Percentiles rank a stretch among this genome's conserved stretches.
Conservation (phyloP, 1,139 yeast genomes). For the Geotrichum candidum region DNA sequence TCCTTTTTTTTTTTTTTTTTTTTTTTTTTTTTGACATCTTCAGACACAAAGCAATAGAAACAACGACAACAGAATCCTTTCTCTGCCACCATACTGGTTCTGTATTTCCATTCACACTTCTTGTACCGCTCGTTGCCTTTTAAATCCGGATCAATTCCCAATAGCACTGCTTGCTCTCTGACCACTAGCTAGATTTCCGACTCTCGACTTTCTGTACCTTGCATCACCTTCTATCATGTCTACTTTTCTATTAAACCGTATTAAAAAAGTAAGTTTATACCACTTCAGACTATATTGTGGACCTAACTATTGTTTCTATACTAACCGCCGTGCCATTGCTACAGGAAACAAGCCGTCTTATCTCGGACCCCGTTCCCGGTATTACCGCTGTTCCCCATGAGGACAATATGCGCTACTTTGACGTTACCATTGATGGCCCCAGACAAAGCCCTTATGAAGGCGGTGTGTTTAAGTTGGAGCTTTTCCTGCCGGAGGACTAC, state of each 20-base stretch:
- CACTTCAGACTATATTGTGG: not conserved
- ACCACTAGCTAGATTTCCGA: not conserved
- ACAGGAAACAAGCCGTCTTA: slow-evolving; percentile 86
- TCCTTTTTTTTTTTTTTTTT: not conserved
- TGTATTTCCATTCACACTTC: not conserved
- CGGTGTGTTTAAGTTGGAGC: slow-evolving; percentile 70
- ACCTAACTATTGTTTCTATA: not conserved
- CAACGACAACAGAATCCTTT: not conserved
- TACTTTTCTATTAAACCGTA: slow-evolving; percentile 14
- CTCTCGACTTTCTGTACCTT: not conserved
- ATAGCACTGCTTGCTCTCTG: not conserved
- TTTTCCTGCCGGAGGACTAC: slow-evolving; percentile 81
- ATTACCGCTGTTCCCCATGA: slow-evolving; percentile 90
- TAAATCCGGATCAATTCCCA: not conserved
- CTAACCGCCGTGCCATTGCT: not conserved
- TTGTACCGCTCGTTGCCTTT: not conserved
- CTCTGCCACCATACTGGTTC: not conserved
- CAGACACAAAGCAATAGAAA: not conserved
- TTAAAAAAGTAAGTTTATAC: slow-evolving; percentile 13
- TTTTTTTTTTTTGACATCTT: not conserved
- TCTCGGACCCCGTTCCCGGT: slow-evolving; percentile 95
- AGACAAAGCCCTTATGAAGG: slow-evolving; percentile 74
- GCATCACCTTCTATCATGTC: slow-evolving; percentile 8
- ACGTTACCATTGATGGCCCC: slow-evolving; percentile 88
- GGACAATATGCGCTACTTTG: slow-evolving; percentile 85